Evolutionary conservation across 1,284 basidiomycete species (phyloP), one percentile per base, ranked within the genome.

Genomic region (Marasmius fiardii): DNA sequence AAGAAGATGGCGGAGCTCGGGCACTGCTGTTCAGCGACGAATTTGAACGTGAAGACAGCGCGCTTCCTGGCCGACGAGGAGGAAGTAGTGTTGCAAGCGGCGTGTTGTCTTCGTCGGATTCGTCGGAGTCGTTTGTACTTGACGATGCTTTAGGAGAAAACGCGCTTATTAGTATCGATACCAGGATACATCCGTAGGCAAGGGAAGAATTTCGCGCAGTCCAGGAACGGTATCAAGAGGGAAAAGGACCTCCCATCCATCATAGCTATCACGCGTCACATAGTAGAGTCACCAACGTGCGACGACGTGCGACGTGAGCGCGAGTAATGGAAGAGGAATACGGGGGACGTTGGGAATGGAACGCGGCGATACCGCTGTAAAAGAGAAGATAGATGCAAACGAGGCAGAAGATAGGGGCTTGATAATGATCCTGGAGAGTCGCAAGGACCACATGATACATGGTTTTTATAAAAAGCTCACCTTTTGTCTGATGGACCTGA

Each of bases 31-130:
- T 44, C 34, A 54, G 55, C 5, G 56, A 54, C 21, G 45, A 34
- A n/a, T 51, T 34, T 51, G 64, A 59, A 11, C 55, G 66, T 14
- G 67, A 70, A 55, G 72, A 74, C 63, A 71, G 63, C 3, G 72
- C 67, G 52, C 71, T 74, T 31, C 72, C 73, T 11, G 75, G 74
- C 41, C 74, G 65, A 54, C 71, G 72, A 4, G 76, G 76, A 3
- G 69, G 68, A 4, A 77, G 66, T 23, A 80, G 68, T 0, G 67
- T 71, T 0, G 76, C 78, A 18, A 80, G 70, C 31, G 78, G 79
- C 0, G 76, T 73, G 56, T 69, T 59, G 59, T 78, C 73, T 50
- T 75, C 75, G 11, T 74, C 71, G 4, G 47, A 49, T 14, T 73
- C 72, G 53, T 74, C 72, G 21, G 71, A 72, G 41, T 67, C 66